Conservation (phyloP, 208 protist species). For the Crithidia sp. region DNA sequence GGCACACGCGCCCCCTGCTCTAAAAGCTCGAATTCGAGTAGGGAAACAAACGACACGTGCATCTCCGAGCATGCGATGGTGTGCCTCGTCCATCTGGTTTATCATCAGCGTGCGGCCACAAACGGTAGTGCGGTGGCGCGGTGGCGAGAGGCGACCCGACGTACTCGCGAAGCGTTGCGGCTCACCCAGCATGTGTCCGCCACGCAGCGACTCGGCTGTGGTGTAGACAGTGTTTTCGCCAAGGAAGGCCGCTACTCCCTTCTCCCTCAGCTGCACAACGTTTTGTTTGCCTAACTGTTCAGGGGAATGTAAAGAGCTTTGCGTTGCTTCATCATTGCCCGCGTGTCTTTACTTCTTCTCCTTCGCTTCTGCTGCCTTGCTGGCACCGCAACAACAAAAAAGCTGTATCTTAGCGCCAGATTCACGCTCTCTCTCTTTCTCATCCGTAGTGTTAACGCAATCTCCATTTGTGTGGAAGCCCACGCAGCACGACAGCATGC, state of each 20-base stretch:
- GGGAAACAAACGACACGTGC: neutral
- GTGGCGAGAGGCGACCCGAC: conserved; percentile 17
- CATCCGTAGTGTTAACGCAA: no score
- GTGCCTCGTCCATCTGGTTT: conserved; percentile 7
- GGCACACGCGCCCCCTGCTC: neutral
- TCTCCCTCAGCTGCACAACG: conserved; percentile 16
- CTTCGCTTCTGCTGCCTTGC: no score
- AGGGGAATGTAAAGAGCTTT: neutral
- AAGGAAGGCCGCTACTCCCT: neutral
- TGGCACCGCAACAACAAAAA: no score
- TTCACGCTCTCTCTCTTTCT: no score
- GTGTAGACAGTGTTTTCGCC: neutral
- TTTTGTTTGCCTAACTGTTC: conserved; percentile 3
- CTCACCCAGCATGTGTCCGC: conserved; percentile 10
- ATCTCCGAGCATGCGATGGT: neutral
- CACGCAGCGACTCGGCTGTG: neutral
- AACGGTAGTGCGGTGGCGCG: neutral
- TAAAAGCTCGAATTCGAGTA: neutral
- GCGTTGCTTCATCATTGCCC: no score
- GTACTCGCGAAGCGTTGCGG: conserved; percentile 10
- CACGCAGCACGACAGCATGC: no score
- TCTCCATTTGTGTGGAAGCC: no score
- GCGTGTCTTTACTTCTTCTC: no score
- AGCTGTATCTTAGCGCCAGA: no score
- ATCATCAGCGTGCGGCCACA: neutral